A percentile compares a stretch with the other conserved stretches of the same genome.
Conservation (phyloP, 164 flowering plant species). For the Aristolochia fimbriata region DNA sequence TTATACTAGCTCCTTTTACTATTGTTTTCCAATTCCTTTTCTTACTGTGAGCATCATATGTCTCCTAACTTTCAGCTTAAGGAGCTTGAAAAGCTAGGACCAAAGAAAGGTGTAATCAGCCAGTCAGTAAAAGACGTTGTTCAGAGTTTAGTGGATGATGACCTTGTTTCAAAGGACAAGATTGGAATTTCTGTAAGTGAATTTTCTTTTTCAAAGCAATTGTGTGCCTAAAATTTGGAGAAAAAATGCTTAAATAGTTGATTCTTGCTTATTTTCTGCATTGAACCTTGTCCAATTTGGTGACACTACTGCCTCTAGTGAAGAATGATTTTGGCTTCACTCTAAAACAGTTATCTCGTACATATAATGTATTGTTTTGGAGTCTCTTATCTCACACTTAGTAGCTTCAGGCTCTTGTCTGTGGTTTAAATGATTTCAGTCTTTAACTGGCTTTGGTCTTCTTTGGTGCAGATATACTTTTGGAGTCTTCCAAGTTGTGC, state of each 20-base stretch:
- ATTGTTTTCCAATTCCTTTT: background rate
- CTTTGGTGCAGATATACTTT: slow-evolving; percentile 62
- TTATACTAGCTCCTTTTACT: no score
- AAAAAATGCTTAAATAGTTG: background rate
- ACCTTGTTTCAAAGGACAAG: slow-evolving; percentile 91
- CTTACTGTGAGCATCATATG: background rate
- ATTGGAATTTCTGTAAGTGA: slow-evolving; percentile 88
- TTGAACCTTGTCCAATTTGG: no score
- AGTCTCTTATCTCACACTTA: no score
- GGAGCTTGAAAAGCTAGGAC: slow-evolving; percentile 94
- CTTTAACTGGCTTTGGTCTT: slow-evolving; percentile 3
- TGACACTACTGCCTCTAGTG: background rate
- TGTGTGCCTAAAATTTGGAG: background rate
- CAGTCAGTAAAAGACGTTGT: slow-evolving; percentile 97
- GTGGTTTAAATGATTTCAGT: no score
- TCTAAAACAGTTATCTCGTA: background rate
- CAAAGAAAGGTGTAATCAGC: slow-evolving; percentile 84
- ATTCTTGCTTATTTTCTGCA: background rate
- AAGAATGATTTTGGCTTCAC: background rate
- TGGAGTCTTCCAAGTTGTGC: slow-evolving; percentile 99
- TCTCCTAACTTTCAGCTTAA: slow-evolving; percentile 50
- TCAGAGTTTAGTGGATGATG: slow-evolving; percentile 96
- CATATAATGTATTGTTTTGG: no score
- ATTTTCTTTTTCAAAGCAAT: background rate
- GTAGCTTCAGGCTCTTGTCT: no score